Conservation (phyloP, 495 filamentous ascomycete genomes). For the Chaetomium fimeti region DNA sequence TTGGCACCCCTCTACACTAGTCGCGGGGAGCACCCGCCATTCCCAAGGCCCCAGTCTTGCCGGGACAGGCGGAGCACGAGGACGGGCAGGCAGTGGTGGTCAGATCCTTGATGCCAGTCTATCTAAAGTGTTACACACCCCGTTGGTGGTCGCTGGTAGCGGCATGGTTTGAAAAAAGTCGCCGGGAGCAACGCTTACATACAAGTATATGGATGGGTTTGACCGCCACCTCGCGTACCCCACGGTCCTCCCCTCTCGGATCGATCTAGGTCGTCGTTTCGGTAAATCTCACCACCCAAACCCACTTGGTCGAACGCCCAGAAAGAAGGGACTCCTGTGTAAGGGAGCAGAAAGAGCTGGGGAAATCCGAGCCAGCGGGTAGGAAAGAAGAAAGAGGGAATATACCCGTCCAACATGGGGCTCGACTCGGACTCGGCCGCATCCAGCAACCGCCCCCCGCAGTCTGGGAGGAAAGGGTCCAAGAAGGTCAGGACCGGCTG, state of each 20-base stretch:
- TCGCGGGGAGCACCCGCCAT: background rate
- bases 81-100: background rate
- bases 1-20: constrained; percentile 5
- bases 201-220: constrained; percentile 20
- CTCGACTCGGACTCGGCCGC: constrained; percentile 32
- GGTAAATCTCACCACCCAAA: background rate
- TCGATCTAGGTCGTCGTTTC: constrained; percentile 7
- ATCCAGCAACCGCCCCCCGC: constrained; percentile 20
- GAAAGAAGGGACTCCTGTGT: background rate
- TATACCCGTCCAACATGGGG: constrained; percentile 19
- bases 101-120: background rate
- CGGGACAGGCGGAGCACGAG: background rate
- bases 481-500: constrained; percentile 41
- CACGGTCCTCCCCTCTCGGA: constrained; percentile 7
- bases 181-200: constrained; percentile 8
- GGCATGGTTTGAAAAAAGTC: background rate
- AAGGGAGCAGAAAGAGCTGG: too few relatives aligned
- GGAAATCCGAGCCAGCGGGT: background rate
- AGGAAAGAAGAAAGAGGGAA: background rate
- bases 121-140: background rate
- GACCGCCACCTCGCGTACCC: constrained; percentile 13
- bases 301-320: background rate
- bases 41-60: background rate
- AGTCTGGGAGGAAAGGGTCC: constrained; percentile 38
- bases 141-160: background rate